Percentiles rank a stretch among this genome's conserved stretches.
Conservation (phyloP, 108 stramenopile species). For the Skeletonema costatum region DNA sequence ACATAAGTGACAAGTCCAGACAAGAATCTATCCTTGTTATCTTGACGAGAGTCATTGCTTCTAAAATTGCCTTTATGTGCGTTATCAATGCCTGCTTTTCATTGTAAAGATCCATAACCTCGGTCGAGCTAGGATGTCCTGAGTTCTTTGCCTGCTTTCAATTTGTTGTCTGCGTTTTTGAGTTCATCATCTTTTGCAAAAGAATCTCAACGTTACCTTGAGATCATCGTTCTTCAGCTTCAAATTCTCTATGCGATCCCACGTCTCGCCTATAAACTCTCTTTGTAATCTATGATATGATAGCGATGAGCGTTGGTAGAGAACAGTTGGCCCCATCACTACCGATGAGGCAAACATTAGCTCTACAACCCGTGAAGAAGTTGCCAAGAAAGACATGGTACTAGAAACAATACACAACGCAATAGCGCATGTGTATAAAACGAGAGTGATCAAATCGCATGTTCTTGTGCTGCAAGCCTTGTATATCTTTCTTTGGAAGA, state of each 20-base stretch:
- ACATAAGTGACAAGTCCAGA: conserved; percentile 85
- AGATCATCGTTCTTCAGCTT: conserved; percentile 19
- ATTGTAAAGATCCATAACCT: conserved; percentile 11
- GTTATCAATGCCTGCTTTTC: conserved; percentile 21
- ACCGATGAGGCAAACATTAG: conserved; percentile 7
- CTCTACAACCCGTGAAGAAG: background rate
- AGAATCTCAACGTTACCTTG: background rate
- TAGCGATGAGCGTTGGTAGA: conserved; percentile 20
- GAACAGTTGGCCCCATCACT: background rate
- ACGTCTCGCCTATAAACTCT: conserved; percentile 19
- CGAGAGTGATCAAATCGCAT: background rate
- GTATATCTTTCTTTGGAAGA: background rate
- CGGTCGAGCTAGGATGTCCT: conserved; percentile 16
- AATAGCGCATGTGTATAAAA: background rate
- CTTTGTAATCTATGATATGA: conserved; percentile 10
- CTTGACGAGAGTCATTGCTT: conserved; percentile 30
- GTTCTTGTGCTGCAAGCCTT: background rate
- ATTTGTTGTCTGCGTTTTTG: conserved; percentile 15
- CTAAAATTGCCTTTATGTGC: conserved; percentile 25
- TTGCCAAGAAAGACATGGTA: background rate
- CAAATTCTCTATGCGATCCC: conserved; percentile 11
- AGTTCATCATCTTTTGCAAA: background rate
- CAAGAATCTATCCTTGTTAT: conserved; percentile 52
- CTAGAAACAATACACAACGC: background rate
- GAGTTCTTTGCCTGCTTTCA: conserved; percentile 19